These are phyloP conservation scores for Boletus edulis DNA, from an alignment of 768 basidiomycete species.

Conservation along the genomic window DNA sequence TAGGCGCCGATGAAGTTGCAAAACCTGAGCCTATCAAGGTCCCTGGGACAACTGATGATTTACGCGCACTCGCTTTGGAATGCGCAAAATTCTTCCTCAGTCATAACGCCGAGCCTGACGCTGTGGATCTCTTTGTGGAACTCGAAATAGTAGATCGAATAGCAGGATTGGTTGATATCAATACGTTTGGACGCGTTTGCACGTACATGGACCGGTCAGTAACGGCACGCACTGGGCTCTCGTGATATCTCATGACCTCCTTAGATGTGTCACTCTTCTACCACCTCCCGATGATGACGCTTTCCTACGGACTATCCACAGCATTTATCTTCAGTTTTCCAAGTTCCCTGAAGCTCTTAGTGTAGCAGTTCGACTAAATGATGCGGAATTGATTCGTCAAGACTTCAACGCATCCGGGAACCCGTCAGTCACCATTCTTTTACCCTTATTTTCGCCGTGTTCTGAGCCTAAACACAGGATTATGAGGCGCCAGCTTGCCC, in stretches of 20 bases:
- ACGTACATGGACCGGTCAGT: conserved; percentile 92
- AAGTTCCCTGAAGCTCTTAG: conserved; percentile 91
- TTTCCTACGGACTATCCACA: conserved; percentile 86
- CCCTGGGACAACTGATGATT: conserved; percentile 64
- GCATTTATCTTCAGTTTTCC: conserved; percentile 81
- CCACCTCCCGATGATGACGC: conserved; percentile 89
- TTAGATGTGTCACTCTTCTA: conserved; percentile 82
- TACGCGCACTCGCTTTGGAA: conserved; percentile 73
- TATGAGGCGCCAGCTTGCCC: conserved; percentile 95
- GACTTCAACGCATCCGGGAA: conserved; percentile 92
- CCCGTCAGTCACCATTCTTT: conserved; percentile 49
- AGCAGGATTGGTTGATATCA: conserved; percentile 74
- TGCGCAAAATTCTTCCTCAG: conserved; percentile 86
- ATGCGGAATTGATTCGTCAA: conserved; percentile 72
- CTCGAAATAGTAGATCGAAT: conserved; percentile 86
- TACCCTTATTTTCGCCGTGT: background rate
- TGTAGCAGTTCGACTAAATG: conserved; percentile 81
- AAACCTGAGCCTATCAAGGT: conserved; percentile 33
- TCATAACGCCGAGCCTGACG: conserved; percentile 98
- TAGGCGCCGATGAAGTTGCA: conserved; percentile 28
- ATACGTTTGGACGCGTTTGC: conserved; percentile 87
- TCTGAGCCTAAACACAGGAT: conserved; percentile 39
- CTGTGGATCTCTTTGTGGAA: conserved; percentile 93
- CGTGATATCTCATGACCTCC: conserved; percentile 1
- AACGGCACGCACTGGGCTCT: background rate